Conservation (phyloP, 2,329 filamentous ascomycete species). For the Exophiala spinifera region DNA sequence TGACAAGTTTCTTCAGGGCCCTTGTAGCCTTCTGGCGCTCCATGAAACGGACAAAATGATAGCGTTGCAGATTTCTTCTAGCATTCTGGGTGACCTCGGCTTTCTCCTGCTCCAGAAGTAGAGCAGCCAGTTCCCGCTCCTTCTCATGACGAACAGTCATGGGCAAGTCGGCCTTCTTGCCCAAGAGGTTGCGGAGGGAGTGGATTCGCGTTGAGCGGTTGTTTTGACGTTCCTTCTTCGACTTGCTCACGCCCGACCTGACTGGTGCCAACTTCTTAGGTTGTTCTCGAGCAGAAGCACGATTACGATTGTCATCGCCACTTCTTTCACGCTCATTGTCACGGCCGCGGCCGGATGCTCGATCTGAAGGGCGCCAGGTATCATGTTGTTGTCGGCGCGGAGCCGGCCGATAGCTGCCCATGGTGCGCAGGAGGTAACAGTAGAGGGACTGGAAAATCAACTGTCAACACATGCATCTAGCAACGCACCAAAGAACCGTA, state of each 20-base stretch:
- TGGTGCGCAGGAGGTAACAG: background rate
- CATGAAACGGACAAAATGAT: conserved; percentile 66
- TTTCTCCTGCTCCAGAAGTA: conserved; percentile 54
- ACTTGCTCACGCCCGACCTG: conserved; percentile 20
- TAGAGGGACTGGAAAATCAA: background rate
- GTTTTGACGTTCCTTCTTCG: conserved; percentile 23
- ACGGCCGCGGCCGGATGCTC: background rate
- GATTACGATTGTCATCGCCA: too few species aligned
- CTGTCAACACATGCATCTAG: background rate
- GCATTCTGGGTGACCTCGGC: conserved; percentile 49
- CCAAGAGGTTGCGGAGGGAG: conserved; percentile 27
- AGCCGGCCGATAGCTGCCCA: conserved; percentile 4
- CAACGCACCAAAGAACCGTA: background rate
- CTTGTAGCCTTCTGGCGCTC: conserved; percentile 49
- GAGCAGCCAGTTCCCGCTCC: conserved; percentile 57
- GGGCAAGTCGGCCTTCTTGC: conserved; percentile 46
- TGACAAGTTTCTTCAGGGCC: conserved; percentile 39
- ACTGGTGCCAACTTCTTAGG: conserved; percentile 3
- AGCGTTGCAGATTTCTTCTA: conserved; percentile 57
- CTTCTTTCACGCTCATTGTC: too few species aligned
- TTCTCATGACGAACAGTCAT: conserved; percentile 56
- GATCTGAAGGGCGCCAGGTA: conserved; percentile 1
- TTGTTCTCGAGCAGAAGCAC: background rate
- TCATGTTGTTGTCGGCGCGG: background rate
- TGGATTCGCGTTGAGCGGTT: conserved; percentile 29